Evolutionary conservation across 2,329 filamentous ascomycete species (phyloP).

Genomic region (Trichoderma citrinoviride): DNA sequence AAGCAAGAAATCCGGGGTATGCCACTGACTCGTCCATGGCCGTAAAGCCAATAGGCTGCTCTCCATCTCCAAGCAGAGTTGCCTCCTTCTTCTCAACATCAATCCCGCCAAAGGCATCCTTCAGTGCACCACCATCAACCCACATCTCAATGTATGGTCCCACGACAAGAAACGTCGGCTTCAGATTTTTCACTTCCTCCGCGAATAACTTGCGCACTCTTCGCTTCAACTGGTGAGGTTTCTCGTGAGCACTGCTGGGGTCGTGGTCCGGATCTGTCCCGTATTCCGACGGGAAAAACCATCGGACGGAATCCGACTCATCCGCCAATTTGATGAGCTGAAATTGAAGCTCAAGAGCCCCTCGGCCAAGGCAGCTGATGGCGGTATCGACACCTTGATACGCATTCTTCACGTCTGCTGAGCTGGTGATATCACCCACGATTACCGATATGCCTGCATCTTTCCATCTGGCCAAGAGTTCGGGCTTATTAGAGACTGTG

Average conservation of each 20-base stretch:
- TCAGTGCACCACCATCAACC: not conserved
- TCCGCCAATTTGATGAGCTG: slow-evolving; percentile 60
- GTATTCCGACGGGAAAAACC: slow-evolving; percentile 68
- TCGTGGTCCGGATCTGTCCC: slow-evolving; percentile 64
- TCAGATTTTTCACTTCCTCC: slow-evolving; percentile 51
- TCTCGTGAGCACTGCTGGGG: slow-evolving; percentile 56
- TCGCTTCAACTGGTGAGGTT: slow-evolving; percentile 67
- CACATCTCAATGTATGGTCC: slow-evolving; percentile 66
- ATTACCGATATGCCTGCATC: slow-evolving; percentile 25
- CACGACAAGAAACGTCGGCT: slow-evolving; percentile 67
- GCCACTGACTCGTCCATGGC: slow-evolving; percentile 65
- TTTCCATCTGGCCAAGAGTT: slow-evolving; percentile 8
- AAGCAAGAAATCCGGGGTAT: too few species aligned
- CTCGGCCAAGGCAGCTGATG: slow-evolving; percentile 62
- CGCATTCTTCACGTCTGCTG: slow-evolving; percentile 52
- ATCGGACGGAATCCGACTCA: slow-evolving; percentile 50
- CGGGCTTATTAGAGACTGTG: not conserved
- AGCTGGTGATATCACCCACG: slow-evolving; percentile 39
- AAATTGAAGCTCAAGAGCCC: slow-evolving; percentile 60
- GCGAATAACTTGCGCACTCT: slow-evolving; percentile 62
- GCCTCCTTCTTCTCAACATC: slow-evolving; percentile 57
- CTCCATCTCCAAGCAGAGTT: slow-evolving; percentile 59
- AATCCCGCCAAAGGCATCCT: slow-evolving; percentile 50
- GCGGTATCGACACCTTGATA: slow-evolving; percentile 63
- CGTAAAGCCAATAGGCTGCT: slow-evolving; percentile 63